Percentiles rank a stretch among this genome's conserved stretches.
Evolutionary conservation across 2,329 filamentous ascomycete genomes (phyloP).

Genomic region (Lasiodiplodia sp.): DNA sequence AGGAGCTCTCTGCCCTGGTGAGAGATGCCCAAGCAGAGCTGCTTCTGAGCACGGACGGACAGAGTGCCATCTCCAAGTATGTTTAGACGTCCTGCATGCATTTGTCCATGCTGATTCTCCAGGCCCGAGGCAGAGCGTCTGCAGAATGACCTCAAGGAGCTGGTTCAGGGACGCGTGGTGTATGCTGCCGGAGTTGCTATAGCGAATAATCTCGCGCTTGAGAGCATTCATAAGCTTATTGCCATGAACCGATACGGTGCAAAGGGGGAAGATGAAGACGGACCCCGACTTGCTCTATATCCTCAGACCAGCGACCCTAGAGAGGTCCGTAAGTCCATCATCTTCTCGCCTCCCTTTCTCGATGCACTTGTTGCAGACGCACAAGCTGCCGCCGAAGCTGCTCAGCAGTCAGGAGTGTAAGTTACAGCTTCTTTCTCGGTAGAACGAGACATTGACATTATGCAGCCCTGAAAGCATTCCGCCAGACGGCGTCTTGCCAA

Average conservation of each 20-base stretch:
- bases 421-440: background rate
- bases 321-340: conserved; percentile 20
- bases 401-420: conserved; percentile 11
- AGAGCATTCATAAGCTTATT: conserved; percentile 37
- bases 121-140: conserved; percentile 17
- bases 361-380: background rate
- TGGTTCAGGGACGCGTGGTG: conserved; percentile 4
- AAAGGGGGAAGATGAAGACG: conserved; percentile 16
- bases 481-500: conserved; percentile 8
- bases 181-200: conserved; percentile 24
- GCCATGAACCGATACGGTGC: conserved; percentile 16
- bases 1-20: conserved; percentile 8
- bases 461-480: conserved; percentile 13
- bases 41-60: conserved; percentile 38
- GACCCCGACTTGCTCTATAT: background rate
- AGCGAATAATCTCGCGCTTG: conserved; percentile 36
- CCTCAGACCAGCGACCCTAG: conserved; percentile 12
- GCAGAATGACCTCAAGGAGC: conserved; percentile 13
- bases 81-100: background rate
- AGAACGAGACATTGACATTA: background rate
- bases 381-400: background rate
- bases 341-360: conserved; percentile 21
- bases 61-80: conserved; percentile 38
- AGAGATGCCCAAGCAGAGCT: conserved; percentile 16
- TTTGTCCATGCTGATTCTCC: background rate